A percentile compares a stretch with the other conserved stretches of the same genome.
phyloP scores from a whole-genome alignment of 78 protist genomes.

The Dictyostelium capitatum region DNA sequence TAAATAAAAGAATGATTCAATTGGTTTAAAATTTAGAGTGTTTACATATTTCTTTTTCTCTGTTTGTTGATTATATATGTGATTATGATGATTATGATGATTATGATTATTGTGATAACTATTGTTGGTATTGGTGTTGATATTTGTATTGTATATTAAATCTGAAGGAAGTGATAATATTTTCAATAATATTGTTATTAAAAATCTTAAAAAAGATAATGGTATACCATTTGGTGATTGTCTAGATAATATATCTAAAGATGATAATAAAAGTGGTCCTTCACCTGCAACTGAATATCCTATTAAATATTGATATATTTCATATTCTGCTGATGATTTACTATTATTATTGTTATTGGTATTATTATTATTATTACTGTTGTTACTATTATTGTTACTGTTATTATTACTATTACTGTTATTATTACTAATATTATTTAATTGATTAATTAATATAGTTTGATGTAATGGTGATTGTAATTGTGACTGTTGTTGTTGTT shows the following conservation, averaged over 20 bases:
- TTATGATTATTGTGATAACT: not conserved
- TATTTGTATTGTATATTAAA: not conserved
- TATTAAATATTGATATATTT: constrained; percentile 29
- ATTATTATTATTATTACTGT: not conserved
- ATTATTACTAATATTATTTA: not conserved
- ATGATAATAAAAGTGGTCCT: constrained; percentile 40
- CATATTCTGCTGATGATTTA: not conserved
- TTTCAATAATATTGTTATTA: not conserved
- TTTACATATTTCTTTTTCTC: constrained; percentile 14
- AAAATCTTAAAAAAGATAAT: constrained; percentile 24
- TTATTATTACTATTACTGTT: not conserved
- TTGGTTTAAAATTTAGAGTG: not conserved
- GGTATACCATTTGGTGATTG: constrained; percentile 45
- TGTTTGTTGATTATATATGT: not conserved
- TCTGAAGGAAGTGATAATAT: constrained; percentile 18
- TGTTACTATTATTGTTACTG: not conserved
- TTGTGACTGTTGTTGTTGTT: not conserved
- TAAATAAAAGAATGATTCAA: constrained; percentile 27
- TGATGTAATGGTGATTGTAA: not conserved
- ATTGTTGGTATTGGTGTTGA: not conserved
- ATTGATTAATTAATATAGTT: not conserved
- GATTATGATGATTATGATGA: not conserved
- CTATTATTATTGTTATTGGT: not conserved
- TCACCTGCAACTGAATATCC: constrained; percentile 53
- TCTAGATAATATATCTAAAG: constrained; percentile 63